Base-by-base conservation (phyloP, 495 filamentous ascomycete species). In the Parathielavia appendiculata region DNA sequence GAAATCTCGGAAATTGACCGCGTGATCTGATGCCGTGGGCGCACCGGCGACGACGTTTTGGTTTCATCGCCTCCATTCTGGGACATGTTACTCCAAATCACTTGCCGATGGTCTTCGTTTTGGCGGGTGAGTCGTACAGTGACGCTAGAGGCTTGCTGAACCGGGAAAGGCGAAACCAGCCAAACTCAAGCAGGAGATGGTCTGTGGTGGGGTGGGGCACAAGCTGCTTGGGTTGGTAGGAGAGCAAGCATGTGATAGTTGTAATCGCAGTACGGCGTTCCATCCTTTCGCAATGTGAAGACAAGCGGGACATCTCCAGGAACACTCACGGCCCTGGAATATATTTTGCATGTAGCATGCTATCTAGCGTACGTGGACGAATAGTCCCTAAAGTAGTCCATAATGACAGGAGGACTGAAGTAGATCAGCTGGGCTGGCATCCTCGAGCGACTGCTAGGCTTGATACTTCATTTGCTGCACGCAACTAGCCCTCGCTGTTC, bases 1-100 rank as follows among this genome's bases (percentile, higher is more conserved):
- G 79, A 76, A 49, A 78, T 63, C 58, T 83, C 78, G 50, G 73
- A 72, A 49, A 79, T 76, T 36, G 78, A 81, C 12, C 76, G 74
- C 51, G 70, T 72, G 45, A 79, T 69, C 56, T 76, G 73, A 58
- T 82, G 79, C 45, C 73, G 71, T 41, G 75, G 72, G 46, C 72
- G 75, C 30, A 71, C 67, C 49, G 74, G 69, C 23, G 74, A 72
- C 48, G 69, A 63, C 19, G 66, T 47, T 50, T 64, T 69, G 19
- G 61, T 22, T 40, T 47, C 49, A 23, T 71, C 70, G 53, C 49
- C 62, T 59, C 72, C 71, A 70, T 74, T 71, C 53, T 65, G 67
- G 61, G 71, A 67, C 73, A 75, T 75, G 20, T 45, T 43, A 8
- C 56, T 23, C 30, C 43, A 1, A 1, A 5, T 48, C 35, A 13